Evolutionary conservation across 352 stramenopile genomes (phyloP), one percentile per base, ranked within the genome.

Genomic region (Globisporangium orthogonon): DNA sequence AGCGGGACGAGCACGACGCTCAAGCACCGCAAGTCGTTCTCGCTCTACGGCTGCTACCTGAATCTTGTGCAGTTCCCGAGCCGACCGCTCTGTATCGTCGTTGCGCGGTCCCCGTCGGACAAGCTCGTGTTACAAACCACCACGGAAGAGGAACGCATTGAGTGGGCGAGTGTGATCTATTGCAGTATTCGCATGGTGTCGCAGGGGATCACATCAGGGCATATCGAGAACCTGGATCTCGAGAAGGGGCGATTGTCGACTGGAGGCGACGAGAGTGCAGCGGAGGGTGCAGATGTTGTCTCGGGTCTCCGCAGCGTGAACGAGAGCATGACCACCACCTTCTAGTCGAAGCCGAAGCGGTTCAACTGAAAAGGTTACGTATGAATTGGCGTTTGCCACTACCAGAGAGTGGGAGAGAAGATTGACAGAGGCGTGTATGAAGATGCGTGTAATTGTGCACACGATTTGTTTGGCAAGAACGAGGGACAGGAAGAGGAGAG

Each of bases 121-220:
- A 95, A 95, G 60, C 62, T 95, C 18, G 83, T 95, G 52, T 64
- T 95, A 35, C 70, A 94, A 61, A 78, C 78, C 7, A 63, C 61
- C 31, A 74, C 72, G 3, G 70, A 89, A 31, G 71, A 83, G n/a
- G 82, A 95, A 57, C 82, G 83, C n/a, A 74, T 93, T 60, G 83
- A 92, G 59, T 95, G 86, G 86, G 83, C 83, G 28, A 93, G 83
- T 52, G 76, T 89, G 41, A 79, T 95, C 49, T 91, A 93, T 69
- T 95, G 86, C 71, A 89, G 71, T 60, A 95, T 95, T 58, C 79
- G 82, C 55, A 89, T 95, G 72, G 81, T 89, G 15, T 91, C 83
- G 33, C 83, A 94, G 60, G 86, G 86, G 30, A 85, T 95, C 54
- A 95, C 83, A 1, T 82, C 80, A 0, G 83, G 81, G 17, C 83